These are phyloP conservation scores for Pseudozyma sp. DNA, from an alignment of 1,284 basidiomycete genomes.

Conservation along the genomic window DNA sequence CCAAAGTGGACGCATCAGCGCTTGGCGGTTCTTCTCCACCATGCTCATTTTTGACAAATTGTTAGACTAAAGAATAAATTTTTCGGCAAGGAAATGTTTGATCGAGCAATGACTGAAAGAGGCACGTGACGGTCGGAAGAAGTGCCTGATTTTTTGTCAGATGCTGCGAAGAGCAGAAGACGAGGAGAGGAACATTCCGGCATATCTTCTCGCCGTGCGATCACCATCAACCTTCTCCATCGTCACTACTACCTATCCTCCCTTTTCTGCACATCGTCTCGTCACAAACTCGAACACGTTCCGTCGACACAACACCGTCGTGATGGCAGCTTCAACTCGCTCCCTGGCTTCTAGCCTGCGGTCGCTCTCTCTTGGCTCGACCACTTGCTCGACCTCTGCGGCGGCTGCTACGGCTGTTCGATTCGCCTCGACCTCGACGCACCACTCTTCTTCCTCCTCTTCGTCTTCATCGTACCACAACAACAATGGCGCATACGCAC, in stretches of 20 bases:
- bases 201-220: neutral
- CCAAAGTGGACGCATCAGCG: slow-evolving; percentile 3
- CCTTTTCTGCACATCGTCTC: no score
- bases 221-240: neutral
- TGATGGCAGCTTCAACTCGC: slow-evolving; percentile 1
- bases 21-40: neutral
- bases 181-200: no score
- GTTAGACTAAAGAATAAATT: slow-evolving; percentile 10
- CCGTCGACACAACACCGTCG: slow-evolving; percentile 9
- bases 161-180: no score
- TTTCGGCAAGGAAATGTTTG: neutral
- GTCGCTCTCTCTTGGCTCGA: slow-evolving; percentile 3
- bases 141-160: slow-evolving; percentile 1
- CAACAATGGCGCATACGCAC: slow-evolving; percentile 9
- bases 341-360: slow-evolving; percentile 12
- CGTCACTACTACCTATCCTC: no score
- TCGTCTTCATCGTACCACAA: slow-evolving; percentile 5
- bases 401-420: slow-evolving; percentile 2
- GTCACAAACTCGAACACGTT: no score
- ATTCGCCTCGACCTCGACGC: slow-evolving; percentile 20
- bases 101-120: neutral
- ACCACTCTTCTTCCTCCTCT: slow-evolving; percentile 9
- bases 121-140: slow-evolving; percentile 31
- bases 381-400: neutral
- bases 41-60: neutral